Percentiles rank a stretch among this genome's conserved stretches.
Evolutionary conservation across 73 alveolate genomes (phyloP).

Genomic region (Paramecium primaurelia): DNA sequence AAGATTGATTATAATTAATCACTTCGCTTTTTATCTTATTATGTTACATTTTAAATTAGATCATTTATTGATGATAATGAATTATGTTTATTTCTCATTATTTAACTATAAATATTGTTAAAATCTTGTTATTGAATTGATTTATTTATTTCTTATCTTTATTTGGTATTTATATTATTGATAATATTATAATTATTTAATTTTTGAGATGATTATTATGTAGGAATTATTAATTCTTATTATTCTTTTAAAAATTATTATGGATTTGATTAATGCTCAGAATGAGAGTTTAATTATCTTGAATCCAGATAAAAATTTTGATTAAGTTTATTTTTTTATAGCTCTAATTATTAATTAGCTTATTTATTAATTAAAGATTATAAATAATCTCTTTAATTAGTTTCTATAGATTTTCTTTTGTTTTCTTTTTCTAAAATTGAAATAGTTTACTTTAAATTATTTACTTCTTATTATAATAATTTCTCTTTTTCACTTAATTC

Average conservation of each 20-base stretch:
- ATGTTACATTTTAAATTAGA: background rate
- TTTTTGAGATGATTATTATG: background rate
- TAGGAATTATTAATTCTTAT: background rate
- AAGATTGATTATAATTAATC: background rate
- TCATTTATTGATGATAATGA: constrained; percentile 1
- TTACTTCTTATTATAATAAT: background rate
- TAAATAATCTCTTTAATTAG: background rate
- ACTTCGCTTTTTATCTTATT: background rate
- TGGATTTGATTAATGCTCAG: background rate
- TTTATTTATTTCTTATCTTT: background rate
- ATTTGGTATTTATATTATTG: background rate
- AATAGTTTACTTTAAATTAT: background rate
- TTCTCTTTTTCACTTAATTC: background rate
- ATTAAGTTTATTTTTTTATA: background rate
- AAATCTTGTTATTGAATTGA: background rate
- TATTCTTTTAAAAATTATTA: background rate
- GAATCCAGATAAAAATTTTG: background rate
- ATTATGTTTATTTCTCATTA: background rate
- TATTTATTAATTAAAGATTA: background rate
- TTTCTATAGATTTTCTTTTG: background rate
- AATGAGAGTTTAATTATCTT: background rate
- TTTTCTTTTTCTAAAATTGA: background rate
- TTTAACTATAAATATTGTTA: background rate
- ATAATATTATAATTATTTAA: background rate
- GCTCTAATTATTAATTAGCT: background rate